These are phyloP conservation scores for Thielaviopsis musarum DNA, from an alignment of 2,329 filamentous ascomycete species.

Conservation along the genomic window DNA sequence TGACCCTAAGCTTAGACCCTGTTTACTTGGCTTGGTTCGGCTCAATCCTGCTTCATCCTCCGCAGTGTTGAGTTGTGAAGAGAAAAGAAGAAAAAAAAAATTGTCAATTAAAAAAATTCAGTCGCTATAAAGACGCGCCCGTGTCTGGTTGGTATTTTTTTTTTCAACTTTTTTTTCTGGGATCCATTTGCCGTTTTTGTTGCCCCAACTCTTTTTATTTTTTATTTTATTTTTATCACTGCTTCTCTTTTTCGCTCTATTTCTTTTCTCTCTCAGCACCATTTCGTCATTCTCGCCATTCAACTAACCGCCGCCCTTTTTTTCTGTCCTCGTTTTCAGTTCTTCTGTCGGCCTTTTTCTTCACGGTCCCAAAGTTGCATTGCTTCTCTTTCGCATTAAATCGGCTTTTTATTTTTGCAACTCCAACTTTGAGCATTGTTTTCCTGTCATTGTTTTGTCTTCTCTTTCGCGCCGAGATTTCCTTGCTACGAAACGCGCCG, in stretches of 20 bases:
- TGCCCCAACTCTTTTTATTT: neutral
- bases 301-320: no score
- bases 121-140: neutral
- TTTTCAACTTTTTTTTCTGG: neutral
- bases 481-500: neutral
- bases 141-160: neutral
- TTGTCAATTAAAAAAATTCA: no score
- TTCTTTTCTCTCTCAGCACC: no score
- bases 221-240: neutral
- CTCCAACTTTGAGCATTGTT: no score
- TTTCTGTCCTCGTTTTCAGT: neutral
- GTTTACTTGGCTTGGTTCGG: neutral
- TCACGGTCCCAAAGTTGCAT: neutral
- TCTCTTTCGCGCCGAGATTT: neutral
- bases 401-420: no score
- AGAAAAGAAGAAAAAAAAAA: neutral
- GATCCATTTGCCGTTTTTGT: neutral
- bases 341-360: neutral
- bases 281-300: no score
- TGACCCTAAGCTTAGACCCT: conserved; percentile 7
- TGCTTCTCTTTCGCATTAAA: neutral
- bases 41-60: neutral
- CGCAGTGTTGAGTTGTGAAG: neutral
- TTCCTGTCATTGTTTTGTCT: no score
- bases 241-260: no score